Conservation (phyloP, 1,284 basidiomycete genomes). For the Trichosporon inkin region DNA sequence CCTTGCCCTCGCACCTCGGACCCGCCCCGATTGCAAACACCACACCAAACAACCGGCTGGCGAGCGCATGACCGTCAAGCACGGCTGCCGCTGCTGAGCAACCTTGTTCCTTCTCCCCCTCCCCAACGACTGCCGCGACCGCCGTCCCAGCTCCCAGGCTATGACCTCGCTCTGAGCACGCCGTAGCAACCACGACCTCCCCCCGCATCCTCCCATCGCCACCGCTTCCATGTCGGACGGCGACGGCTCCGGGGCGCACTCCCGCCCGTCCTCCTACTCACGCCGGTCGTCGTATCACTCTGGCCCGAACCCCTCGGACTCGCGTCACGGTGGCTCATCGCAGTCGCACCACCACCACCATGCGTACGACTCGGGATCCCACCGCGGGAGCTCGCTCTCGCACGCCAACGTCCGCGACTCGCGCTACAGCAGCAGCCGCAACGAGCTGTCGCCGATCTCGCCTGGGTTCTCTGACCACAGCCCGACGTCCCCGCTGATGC, state of each 20-base stretch:
- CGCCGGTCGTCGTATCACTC: not conserved
- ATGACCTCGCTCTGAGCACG: not conserved
- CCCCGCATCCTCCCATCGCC: not conserved
- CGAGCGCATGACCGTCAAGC: too few species aligned
- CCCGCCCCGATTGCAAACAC: too few species aligned
- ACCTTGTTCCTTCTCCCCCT: not conserved
- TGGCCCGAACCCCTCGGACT: not conserved
- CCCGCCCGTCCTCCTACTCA: constrained; percentile 3
- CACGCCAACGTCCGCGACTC: constrained; percentile 5
- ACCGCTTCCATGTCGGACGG: constrained; percentile 4
- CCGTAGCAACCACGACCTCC: not conserved
- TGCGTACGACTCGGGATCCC: not conserved
- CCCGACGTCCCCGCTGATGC: constrained; percentile 1
- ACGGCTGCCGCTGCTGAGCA: not conserved
- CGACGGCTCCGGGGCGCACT: not conserved
- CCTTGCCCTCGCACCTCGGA: too few species aligned
- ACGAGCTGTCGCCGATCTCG: not conserved
- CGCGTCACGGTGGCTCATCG: constrained; percentile 1
- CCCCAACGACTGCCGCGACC: not conserved
- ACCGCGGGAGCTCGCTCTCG: not conserved
- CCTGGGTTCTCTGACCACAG: constrained; percentile 5
- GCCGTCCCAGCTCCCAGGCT: not conserved
- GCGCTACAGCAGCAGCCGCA: constrained; percentile 5
- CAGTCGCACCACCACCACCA: not conserved
- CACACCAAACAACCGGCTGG: too few species aligned